phyloP scores from a whole-genome alignment of 805 yeast genomes.

The Debaryomyces prosopidis region DNA sequence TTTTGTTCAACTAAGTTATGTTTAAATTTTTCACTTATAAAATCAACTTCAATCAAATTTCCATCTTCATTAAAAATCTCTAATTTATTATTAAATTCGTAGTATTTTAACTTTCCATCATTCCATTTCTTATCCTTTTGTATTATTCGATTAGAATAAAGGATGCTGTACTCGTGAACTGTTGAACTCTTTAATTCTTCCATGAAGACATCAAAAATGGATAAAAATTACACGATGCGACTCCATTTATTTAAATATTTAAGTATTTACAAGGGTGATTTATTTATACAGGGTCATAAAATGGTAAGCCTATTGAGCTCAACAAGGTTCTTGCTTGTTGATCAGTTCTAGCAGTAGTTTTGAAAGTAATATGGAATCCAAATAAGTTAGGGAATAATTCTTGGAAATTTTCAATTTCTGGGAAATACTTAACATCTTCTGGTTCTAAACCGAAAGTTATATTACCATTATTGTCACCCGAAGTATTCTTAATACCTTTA shows the following conservation, averaged over 20 bases:
- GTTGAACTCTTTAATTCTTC: slow-evolving; percentile 31
- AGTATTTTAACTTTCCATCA: slow-evolving; percentile 49
- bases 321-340: slow-evolving; percentile 83
- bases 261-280: slow-evolving; percentile 6
- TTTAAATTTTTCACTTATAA: slow-evolving; percentile 21
- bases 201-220: neutral
- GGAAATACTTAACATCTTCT: slow-evolving; percentile 79
- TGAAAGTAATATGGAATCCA: slow-evolving; percentile 82
- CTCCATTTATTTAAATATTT: neutral
- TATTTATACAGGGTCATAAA: slow-evolving; percentile 32
- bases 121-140: slow-evolving; percentile 54
- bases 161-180: slow-evolving; percentile 47
- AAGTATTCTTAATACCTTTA: slow-evolving; percentile 67
- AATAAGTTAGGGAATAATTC: slow-evolving; percentile 86
- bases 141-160: slow-evolving; percentile 44
- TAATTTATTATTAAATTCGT: slow-evolving; percentile 49
- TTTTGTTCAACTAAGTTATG: slow-evolving; percentile 18
- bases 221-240: neutral
- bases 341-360: slow-evolving; percentile 88
- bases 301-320: slow-evolving; percentile 82
- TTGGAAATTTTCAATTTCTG: slow-evolving; percentile 88
- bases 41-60: slow-evolving; percentile 34
- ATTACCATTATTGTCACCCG: slow-evolving; percentile 87
- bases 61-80: slow-evolving; percentile 41
- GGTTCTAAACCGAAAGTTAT: slow-evolving; percentile 80